A percentile compares a stretch with the other conserved stretches of the same genome.
Evolutionary conservation across 2,329 filamentous ascomycete species (phyloP).

Genomic region (Aureobasidium sp.): DNA sequence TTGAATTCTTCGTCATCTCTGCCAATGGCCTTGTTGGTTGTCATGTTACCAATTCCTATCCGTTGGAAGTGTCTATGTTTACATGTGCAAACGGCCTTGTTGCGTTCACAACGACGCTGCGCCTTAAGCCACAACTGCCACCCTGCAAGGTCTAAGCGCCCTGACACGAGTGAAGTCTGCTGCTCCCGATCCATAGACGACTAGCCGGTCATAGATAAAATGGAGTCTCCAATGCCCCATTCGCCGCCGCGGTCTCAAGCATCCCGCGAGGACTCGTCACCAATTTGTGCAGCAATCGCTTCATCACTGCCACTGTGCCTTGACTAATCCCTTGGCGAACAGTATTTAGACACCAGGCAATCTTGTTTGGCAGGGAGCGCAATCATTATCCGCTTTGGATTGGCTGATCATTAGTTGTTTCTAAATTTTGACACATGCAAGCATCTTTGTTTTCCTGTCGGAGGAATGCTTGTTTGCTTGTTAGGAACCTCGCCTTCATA

Average conservation of each 20-base stretch:
- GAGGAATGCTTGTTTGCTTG: constrained; percentile 5
- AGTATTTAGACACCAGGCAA: neutral
- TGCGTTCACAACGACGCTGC: constrained; percentile 3
- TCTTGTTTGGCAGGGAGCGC: constrained; percentile 8
- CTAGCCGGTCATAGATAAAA: constrained; percentile 3
- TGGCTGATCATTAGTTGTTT: constrained; percentile 8
- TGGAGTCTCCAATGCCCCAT: neutral
- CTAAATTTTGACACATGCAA: constrained; percentile 9
- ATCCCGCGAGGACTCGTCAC: neutral
- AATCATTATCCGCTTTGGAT: constrained; percentile 10
- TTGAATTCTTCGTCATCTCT: neutral
- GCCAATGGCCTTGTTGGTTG: neutral
- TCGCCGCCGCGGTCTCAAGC: neutral
- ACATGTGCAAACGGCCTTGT: neutral
- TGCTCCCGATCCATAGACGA: constrained; percentile 1
- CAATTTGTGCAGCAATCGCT: neutral
- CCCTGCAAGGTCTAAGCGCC: constrained; percentile 5
- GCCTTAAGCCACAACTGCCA: constrained; percentile 12
- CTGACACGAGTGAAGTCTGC: constrained; percentile 7
- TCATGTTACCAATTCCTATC: neutral
- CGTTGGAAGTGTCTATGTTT: neutral
- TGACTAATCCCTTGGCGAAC: neutral
- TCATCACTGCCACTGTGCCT: neutral
- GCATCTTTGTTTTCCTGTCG: neutral
- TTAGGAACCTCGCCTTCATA: neutral